Percentiles rank a stretch among this genome's conserved stretches.
These are phyloP conservation scores for Ustilago xerochloae DNA, from an alignment of 1,284 basidiomycete species.

Conservation along the genomic window DNA sequence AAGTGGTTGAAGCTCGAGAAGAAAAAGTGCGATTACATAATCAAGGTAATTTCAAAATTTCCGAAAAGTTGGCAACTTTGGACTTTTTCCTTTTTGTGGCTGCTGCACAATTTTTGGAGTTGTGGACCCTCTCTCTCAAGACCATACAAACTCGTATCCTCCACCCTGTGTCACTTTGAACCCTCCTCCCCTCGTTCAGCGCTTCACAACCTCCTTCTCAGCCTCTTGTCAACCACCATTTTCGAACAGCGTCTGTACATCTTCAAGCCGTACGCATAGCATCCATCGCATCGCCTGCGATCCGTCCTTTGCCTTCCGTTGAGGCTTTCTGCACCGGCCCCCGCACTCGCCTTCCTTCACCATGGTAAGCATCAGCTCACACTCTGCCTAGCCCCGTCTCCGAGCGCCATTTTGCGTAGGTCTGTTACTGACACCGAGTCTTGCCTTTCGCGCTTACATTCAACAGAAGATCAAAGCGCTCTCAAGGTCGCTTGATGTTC, in stretches of 20 bases:
- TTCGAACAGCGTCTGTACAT: too few relatives aligned
- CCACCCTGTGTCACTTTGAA: too few relatives aligned
- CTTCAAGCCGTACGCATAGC: too few relatives aligned
- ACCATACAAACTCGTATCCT: too few relatives aligned
- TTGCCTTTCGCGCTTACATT: background rate
- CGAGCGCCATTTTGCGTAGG: background rate
- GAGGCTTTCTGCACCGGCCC: too few relatives aligned
- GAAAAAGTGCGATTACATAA: constrained; percentile 27
- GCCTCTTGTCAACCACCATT: too few relatives aligned
- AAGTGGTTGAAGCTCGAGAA: background rate
- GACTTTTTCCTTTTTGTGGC: background rate
- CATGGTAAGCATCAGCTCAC: too few relatives aligned
- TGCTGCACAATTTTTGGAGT: too few relatives aligned
- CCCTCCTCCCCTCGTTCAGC: background rate
- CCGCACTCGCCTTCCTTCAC: too few relatives aligned
- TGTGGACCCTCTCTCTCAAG: background rate
- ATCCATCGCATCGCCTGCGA: too few relatives aligned
- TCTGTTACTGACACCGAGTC: background rate
- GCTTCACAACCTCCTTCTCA: background rate
- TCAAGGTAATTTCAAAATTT: background rate
- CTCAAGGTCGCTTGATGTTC: constrained; percentile 81
- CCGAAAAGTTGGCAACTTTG: background rate
- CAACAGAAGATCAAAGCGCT: constrained; percentile 83
- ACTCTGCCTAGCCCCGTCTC: too few relatives aligned
- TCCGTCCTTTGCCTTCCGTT: too few relatives aligned